These are phyloP conservation scores for Cystofilobasidium capitatum DNA, from an alignment of 768 basidiomycete species.

Conservation along the genomic window DNA sequence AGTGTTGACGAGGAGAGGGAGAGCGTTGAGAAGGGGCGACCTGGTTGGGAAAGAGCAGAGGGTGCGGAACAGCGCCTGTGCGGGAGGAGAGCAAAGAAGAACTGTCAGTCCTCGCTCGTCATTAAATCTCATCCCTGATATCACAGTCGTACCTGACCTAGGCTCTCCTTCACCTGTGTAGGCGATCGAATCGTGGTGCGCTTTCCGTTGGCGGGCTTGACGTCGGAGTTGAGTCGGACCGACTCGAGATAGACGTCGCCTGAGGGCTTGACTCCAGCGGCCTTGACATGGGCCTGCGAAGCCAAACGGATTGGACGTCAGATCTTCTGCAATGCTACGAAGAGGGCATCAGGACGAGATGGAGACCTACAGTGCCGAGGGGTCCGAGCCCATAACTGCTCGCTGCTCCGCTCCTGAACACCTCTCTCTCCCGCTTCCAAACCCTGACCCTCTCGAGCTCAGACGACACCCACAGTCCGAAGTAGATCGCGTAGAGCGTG, in stretches of 20 bases:
- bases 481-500: not conserved
- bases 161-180: too few relatives aligned
- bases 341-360: too few relatives aligned
- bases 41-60: slow-evolving; percentile 24
- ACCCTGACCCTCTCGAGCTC: not conserved
- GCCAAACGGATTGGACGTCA: too few relatives aligned
- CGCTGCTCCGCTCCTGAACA: not conserved
- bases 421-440: not conserved
- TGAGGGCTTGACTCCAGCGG: too few relatives aligned
- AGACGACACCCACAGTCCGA: not conserved
- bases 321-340: too few relatives aligned
- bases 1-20: slow-evolving; percentile 43
- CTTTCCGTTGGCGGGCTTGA: too few relatives aligned
- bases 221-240: too few relatives aligned
- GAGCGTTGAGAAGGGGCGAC: slow-evolving; percentile 25
- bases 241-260: too few relatives aligned
- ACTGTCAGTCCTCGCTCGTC: not conserved
- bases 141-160: too few relatives aligned
- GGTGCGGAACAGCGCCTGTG: slow-evolving; percentile 11
- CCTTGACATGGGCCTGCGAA: too few relatives aligned
- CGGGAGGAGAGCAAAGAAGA: not conserved
- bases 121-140: too few relatives aligned
- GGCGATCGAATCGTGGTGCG: too few relatives aligned
- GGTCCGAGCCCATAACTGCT: not conserved
- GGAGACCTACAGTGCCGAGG: not conserved